Base-by-base conservation (phyloP, 2,329 filamentous ascomycete species). In the Laburnicola sp. region DNA sequence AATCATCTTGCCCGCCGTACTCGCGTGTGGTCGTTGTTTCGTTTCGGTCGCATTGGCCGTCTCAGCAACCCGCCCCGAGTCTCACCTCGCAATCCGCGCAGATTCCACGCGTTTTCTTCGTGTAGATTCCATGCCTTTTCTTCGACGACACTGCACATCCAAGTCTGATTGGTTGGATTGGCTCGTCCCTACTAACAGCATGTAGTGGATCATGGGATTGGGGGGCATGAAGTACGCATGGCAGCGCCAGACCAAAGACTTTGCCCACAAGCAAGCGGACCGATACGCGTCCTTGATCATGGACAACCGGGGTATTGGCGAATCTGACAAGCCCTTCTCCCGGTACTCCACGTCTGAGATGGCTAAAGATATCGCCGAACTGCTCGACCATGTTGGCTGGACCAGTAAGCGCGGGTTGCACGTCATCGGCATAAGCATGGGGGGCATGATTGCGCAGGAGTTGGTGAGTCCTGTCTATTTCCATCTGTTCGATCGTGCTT, bases 361-460 rank as follows among this genome's bases (percentile, higher is more conserved):
- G 91, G 91, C 91, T 22, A 82, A 79, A 53, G 91, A 96, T 74
- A 73, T 83, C 23, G 67, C 92, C 57, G 89, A 94, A 63, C 76
- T 94, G 16, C 64, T 83, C 21, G 81, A 86, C 58, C 82, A 88
- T 62, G 69, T 94, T 7, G 85, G 84, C 56, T 95, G 89, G 88
- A 84, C 72, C 47, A 57, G 79, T 66, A 62, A 78, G 62, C 74
- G 79, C 76, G 69, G 82, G 45, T 60, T 87, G 10, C 85, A 96
- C 74, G 70, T 95, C 45, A 78, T 88, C 30, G 91, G 91, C 49
- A 85, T 93, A 58, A 90, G 86, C 52, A 88, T 96, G 82, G 91
- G 91, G 57, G 91, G 91, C 65, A 96, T 96, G 91, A 93, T 96
- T 63, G 84, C 89, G 2, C 91, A 96, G 73, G 91, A 96, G 74